Percentiles rank a stretch among this genome's conserved stretches.
Evolutionary conservation across 192 early-diverging fungal species (phyloP).

Genomic region (Kappamyces sp.): DNA sequence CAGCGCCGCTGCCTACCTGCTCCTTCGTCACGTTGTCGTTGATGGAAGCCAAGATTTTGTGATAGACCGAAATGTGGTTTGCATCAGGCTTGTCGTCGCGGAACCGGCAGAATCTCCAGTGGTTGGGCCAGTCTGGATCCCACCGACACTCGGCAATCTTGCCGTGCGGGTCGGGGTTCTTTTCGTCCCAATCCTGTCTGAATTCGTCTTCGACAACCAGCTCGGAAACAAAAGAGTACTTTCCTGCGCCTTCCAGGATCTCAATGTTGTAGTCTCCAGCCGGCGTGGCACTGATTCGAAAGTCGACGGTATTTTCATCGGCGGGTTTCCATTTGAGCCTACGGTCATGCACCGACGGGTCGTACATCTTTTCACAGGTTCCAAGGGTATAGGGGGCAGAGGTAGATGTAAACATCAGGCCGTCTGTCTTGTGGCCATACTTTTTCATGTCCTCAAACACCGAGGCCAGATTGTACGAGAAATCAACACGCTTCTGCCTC

Average conservation of each 20-base stretch:
- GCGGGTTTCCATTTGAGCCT: constrained; percentile 62
- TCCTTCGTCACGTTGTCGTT: constrained; percentile 38
- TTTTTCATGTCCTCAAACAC: constrained; percentile 62
- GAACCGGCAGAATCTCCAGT: constrained; percentile 48
- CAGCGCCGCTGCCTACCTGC: constrained; percentile 14
- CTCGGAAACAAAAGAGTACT: background rate
- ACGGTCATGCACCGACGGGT: background rate
- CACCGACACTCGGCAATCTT: constrained; percentile 50
- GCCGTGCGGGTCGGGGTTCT: constrained; percentile 25
- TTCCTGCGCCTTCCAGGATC: no score
- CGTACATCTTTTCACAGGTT: constrained; percentile 51
- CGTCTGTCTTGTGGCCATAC: constrained; percentile 62
- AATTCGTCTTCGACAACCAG: constrained; percentile 30
- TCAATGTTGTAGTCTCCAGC: no score
- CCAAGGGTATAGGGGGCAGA: constrained; percentile 43
- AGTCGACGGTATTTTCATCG: constrained; percentile 55
- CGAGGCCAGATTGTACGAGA: constrained; percentile 33
- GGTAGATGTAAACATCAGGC: constrained; percentile 64
- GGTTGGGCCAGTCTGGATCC: constrained; percentile 45
- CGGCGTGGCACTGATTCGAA: constrained; percentile 22
- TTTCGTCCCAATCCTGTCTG: constrained; percentile 18
- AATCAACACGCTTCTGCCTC: constrained; percentile 39
- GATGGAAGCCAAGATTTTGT: constrained; percentile 49
- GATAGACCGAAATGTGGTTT: constrained; percentile 41
- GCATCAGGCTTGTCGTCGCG: constrained; percentile 49